These are phyloP conservation scores for Candida verbasci DNA, from an alignment of 805 yeast genomes.

Conservation along the genomic window DNA sequence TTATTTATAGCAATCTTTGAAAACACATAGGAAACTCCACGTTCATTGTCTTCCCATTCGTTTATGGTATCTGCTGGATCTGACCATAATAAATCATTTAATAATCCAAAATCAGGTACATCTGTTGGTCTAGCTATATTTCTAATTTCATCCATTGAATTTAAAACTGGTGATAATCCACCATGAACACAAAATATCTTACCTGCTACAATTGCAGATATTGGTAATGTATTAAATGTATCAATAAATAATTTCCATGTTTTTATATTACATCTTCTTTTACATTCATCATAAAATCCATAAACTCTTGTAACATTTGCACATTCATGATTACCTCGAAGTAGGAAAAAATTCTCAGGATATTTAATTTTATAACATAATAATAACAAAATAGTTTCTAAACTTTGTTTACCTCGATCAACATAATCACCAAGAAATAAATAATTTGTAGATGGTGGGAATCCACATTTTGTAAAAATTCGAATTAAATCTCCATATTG, in stretches of 20 bases:
- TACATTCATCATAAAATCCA: conserved; percentile 98
- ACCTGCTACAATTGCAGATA: conserved; percentile 93
- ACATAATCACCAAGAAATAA: conserved; percentile 94
- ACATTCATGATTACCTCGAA: conserved; percentile 96
- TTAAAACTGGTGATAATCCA: conserved; percentile 72
- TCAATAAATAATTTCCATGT: conserved; percentile 94
- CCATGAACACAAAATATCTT: conserved; percentile 92
- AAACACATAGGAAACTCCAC: conserved; percentile 80
- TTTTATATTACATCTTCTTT: conserved; percentile 85
- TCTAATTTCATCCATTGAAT: conserved; percentile 69
- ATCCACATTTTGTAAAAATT: conserved; percentile 91
- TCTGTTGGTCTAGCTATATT: conserved; percentile 78
- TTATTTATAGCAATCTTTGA: conserved; percentile 76
- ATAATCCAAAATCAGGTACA: conserved; percentile 77
- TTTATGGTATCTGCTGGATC: conserved; percentile 80
- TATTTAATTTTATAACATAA: conserved; percentile 93
- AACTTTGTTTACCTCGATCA: conserved; percentile 93
- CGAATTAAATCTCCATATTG: conserved; percentile 90
- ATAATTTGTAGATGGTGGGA: conserved; percentile 92
- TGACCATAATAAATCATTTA: conserved; percentile 77
- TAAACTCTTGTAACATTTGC: conserved; percentile 95
- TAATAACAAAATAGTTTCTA: conserved; percentile 84
- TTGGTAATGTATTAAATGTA: conserved; percentile 91
- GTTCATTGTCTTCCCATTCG: conserved; percentile 86
- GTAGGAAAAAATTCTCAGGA: conserved; percentile 90